Conservation (phyloP, 2,329 filamentous ascomycete species). For the Malbranchea cinnamomea region DNA sequence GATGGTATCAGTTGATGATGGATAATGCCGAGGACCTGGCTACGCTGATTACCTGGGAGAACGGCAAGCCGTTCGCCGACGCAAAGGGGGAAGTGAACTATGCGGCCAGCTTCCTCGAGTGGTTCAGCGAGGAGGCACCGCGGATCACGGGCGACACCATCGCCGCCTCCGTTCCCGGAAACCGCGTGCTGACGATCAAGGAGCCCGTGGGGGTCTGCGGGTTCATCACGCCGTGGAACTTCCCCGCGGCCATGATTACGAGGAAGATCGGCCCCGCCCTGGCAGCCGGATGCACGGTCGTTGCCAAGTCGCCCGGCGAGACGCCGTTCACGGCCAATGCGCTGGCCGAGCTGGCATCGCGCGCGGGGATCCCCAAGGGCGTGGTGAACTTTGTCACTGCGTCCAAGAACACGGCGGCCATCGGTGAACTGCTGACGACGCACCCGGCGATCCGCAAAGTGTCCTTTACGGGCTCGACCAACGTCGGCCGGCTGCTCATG, state of each 20-base stretch:
- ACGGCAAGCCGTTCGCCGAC: slow-evolving; percentile 50
- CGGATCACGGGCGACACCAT: slow-evolving; percentile 47
- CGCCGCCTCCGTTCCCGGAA: slow-evolving; percentile 41
- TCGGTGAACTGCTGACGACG: slow-evolving; percentile 65
- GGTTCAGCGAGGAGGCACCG: slow-evolving; percentile 49
- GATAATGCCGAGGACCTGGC: slow-evolving; percentile 52
- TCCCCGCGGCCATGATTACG: slow-evolving; percentile 40
- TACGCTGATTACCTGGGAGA: slow-evolving; percentile 53
- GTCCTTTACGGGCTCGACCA: slow-evolving; percentile 72
- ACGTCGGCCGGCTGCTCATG: slow-evolving; percentile 65
- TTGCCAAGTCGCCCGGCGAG: slow-evolving; percentile 80
- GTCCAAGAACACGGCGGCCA: slow-evolving; percentile 59
- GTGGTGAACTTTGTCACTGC: slow-evolving; percentile 83
- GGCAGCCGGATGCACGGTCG: slow-evolving; percentile 89
- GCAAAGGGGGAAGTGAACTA: slow-evolving; percentile 45
- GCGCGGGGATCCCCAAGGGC: slow-evolving; percentile 78
- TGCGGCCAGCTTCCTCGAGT: slow-evolving; percentile 45
- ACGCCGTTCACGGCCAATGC: slow-evolving; percentile 86
- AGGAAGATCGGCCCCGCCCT: slow-evolving; percentile 44
- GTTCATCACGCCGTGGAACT: slow-evolving; percentile 55
- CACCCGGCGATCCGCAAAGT: slow-evolving; percentile 70
- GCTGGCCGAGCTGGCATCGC: slow-evolving; percentile 68
- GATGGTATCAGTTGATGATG: slow-evolving; percentile 53
- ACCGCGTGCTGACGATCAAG: slow-evolving; percentile 47
- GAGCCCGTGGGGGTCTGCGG: slow-evolving; percentile 55